Evolutionary conservation across 1,284 basidiomycete genomes (phyloP), one percentile per base, ranked within the genome.

Genomic region (Ustilago esculenta): DNA sequence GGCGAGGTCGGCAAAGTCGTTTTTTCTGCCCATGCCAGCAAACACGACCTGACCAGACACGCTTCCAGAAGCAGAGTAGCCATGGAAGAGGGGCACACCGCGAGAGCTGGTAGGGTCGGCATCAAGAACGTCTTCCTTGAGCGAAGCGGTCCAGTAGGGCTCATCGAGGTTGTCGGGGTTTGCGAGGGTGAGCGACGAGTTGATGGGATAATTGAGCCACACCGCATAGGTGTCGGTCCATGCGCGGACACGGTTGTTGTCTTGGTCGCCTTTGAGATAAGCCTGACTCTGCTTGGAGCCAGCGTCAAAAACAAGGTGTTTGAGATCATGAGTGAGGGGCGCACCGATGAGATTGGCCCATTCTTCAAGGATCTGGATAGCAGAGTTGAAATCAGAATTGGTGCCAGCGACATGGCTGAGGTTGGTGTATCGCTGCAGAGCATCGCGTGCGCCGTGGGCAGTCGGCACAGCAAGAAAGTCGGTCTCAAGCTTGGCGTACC

Each of bases 1-100:
- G 12, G 47, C 58, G 17, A 77, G 73, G 32, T 61, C 84, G 77
- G 24, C 89, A 73, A 90, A 92, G 79, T 94, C 92, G 75, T 88
- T 86, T 82, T 90, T 90, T 5, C 84, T 84, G 1, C 93, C 92
- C 64, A 92, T 92, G 65, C 91, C 89, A 0, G 87, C 94, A 72
- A 92, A 94, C 12, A 96, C 85, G 20, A 93, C 84, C 75, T 87
- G 85, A 1, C 90, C 92, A 3, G 33, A 52, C 5, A 78, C 83
- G 20, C 61, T 65, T 8, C 83, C 83, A 2, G 74, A 76, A 39
- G 75, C 81, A 1, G 76, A 78, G 52, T 82, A 83, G n/a, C 83
- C 83, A 61, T 84, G 83, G 72, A 83, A 84, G 17, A 76, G 55
- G 24, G 83, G 84, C 0, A 85, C 82, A 59, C 84, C 84, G 3